These are phyloP conservation scores for Talaromyces sp. DNA, from an alignment of 2,329 filamentous ascomycete species.

Conservation along the genomic window DNA sequence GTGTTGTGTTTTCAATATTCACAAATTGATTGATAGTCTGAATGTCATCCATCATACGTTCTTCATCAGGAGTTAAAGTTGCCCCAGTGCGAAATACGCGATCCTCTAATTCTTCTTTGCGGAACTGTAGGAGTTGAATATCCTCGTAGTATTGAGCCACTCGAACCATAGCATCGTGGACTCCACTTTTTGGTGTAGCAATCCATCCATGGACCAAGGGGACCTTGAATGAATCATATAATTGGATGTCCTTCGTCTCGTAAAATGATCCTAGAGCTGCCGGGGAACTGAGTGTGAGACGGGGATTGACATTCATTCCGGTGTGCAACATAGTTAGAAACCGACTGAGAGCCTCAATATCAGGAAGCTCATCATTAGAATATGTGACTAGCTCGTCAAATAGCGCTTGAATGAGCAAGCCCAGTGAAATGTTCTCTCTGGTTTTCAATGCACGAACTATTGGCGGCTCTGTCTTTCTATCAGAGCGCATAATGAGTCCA, in stretches of 20 bases:
- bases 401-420: conserved; percentile 79
- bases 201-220: conserved; percentile 94
- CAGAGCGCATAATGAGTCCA: conserved; percentile 79
- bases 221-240: conserved; percentile 85
- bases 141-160: conserved; percentile 86
- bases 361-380: conserved; percentile 68
- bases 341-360: conserved; percentile 80
- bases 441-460: conserved; percentile 73
- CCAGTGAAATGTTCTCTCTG: conserved; percentile 83
- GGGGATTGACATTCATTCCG: conserved; percentile 96
- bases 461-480: conserved; percentile 62
- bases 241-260: conserved; percentile 78
- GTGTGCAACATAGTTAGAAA: conserved; percentile 89
- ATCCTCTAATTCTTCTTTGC: conserved; percentile 81
- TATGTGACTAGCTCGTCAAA: conserved; percentile 90
- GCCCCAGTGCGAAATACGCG: conserved; percentile 63
- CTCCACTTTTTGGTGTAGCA: conserved; percentile 62
- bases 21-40: conserved; percentile 80
- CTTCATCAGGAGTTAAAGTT: conserved; percentile 70
- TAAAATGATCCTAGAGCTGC: conserved; percentile 71
- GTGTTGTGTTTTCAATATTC: conserved; percentile 69
- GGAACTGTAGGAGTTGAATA: conserved; percentile 81
- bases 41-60: conserved; percentile 72
- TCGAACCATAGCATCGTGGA: conserved; percentile 66
- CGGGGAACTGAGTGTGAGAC: conserved; percentile 61